Percentiles rank a stretch among this genome's conserved stretches.
These are phyloP conservation scores for Pilaira anomala DNA, from an alignment of 192 early-diverging fungal species.

Conservation along the genomic window DNA sequence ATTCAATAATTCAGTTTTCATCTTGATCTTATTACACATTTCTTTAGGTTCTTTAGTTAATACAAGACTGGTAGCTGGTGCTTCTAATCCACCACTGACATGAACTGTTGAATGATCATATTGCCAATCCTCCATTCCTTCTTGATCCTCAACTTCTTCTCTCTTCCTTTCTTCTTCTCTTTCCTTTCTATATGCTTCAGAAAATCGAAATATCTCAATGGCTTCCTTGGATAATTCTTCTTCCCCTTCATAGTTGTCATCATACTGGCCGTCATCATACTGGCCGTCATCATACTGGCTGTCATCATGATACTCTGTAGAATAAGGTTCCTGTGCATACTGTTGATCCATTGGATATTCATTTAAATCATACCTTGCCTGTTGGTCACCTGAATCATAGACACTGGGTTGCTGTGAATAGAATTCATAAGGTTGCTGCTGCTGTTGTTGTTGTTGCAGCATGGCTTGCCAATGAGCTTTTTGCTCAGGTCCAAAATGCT, in stretches of 20 bases:
- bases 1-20: slow-evolving; percentile 21
- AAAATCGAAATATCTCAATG: slow-evolving; percentile 30
- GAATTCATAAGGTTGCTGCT: no score
- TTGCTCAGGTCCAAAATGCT: slow-evolving; percentile 24
- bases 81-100: slow-evolving; percentile 13
- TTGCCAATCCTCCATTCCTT: slow-evolving; percentile 3
- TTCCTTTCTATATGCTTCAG: slow-evolving; percentile 27
- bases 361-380: no score
- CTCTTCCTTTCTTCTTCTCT: slow-evolving; percentile 5
- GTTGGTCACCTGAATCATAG: not conserved
- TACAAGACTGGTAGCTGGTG: slow-evolving; percentile 17
- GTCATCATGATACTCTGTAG: not conserved
- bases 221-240: slow-evolving; percentile 19
- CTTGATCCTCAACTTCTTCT: not conserved
- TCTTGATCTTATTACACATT: not conserved
- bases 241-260: not conserved
- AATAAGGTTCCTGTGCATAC: not conserved
- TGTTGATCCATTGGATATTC: not conserved
- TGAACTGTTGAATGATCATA: slow-evolving; percentile 14
- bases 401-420: not conserved
- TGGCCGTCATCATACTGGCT: not conserved
- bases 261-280: not conserved
- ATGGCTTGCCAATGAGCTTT: slow-evolving; percentile 10
- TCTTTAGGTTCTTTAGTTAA: not conserved
- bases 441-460: slow-evolving; percentile 2